Evolutionary conservation across 2,329 filamentous ascomycete species (phyloP), one percentile per base, ranked within the genome.

Genomic region (Fusarium nanum): DNA sequence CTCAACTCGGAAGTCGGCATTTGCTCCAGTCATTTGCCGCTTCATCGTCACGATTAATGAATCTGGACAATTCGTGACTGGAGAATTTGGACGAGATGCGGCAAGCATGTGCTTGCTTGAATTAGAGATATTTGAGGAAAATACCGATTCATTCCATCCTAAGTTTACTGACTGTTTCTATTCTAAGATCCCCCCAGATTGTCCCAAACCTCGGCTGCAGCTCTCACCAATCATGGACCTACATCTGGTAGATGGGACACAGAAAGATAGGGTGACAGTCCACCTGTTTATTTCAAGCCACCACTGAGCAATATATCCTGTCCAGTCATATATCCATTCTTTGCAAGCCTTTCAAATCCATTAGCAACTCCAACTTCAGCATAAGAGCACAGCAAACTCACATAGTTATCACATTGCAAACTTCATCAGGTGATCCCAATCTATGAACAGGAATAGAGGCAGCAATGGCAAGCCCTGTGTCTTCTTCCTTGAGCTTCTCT

Each of bases 381-480:
- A 7, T 14, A 32, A 32, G 7, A 14, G 30, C 1, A 32, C 8
- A 28, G 30, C 28, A 16, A 3, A 76, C 78, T 72, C 49, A 79
- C 79, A 80, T 78, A 7, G 67, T 71, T 9, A 79, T 76, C 10
- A 79, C 73, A 20, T 76, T 78, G 11, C 77, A 73, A 13, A 81
- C 79, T 42, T 81, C 79, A 8, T 79, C 72, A 0, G 79, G 78
- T 2, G 71, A 57, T 6, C 80, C 79, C 6, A 81, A 57, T 13
- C 79, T 73, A 45, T 77, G 77, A 0, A 81, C 72, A 1, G 79
- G 79, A 6, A 81, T 73, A 16, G 75, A 75, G 0, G 76, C 74
- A 0, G 78, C 78, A 30, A 81, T 79, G 1, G 77, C 78, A 1
- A 81, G 73, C 1, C 79, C 79, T 0, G 78, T 76, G 11, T 81